phyloP scores from a whole-genome alignment of 169 alveolate species.

The Cytauxzoon felis region DNA sequence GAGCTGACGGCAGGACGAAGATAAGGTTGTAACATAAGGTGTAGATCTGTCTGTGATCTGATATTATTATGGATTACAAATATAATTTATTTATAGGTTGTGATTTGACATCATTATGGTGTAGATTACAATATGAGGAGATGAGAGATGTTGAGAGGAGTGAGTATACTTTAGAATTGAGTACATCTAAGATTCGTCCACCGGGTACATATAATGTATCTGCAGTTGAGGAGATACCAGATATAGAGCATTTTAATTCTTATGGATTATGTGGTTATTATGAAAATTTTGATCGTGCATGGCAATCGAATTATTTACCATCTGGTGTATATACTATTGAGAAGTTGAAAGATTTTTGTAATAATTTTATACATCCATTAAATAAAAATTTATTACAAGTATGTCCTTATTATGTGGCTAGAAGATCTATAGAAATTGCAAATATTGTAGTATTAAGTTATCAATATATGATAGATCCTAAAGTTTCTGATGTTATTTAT shows the following conservation, averaged over 20 bases:
- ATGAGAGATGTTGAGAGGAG: conserved; percentile 9
- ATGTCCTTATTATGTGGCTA: conserved; percentile 95
- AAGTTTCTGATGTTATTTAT: conserved; percentile 83
- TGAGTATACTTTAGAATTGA: conserved; percentile 52
- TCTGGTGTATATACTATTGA: conserved; percentile 90
- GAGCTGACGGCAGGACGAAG: no score
- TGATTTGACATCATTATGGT: conserved; percentile 66
- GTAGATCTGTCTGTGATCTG: no score
- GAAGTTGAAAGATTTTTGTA: conserved; percentile 83
- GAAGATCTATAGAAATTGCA: conserved; percentile 87
- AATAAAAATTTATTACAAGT: conserved; percentile 56
- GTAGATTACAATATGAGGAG: conserved; percentile 60
- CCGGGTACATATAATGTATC: conserved; percentile 57
- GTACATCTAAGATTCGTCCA: conserved; percentile 43
- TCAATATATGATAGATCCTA: conserved; percentile 93
- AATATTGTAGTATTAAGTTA: conserved; percentile 93
- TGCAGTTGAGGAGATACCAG: conserved; percentile 59
- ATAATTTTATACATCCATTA: conserved; percentile 68
- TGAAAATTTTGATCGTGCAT: conserved; percentile 77
- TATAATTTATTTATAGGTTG: no score
- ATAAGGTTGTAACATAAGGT: no score
- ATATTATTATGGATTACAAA: no score
- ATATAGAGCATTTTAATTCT: conserved; percentile 47
- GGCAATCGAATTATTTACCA: conserved; percentile 66
- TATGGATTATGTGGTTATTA: conserved; percentile 79